Percentiles rank a stretch among this genome's conserved stretches.
Conservation (phyloP, 306 rosid genomes). For the Inga leiocalycina region DNA sequence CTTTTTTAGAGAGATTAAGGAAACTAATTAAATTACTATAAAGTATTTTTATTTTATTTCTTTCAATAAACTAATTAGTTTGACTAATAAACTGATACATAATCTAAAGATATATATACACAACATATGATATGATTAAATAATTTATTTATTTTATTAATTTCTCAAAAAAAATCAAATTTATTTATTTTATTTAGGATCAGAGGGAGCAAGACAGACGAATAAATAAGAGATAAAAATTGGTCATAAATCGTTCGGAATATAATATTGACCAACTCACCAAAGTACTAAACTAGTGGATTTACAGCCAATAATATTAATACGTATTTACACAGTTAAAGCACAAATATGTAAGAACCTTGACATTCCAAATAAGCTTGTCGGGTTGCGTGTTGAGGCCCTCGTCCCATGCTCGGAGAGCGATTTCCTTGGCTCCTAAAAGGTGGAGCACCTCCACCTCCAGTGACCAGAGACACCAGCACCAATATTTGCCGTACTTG, state of each 20-base stretch:
- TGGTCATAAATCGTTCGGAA: neutral
- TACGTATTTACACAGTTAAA: neutral
- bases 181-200: no score
- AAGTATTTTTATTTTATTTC: no score
- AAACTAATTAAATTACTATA: no score
- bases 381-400: constrained; percentile 83
- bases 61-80: no score
- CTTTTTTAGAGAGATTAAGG: no score
- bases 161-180: no score
- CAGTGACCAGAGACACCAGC: constrained; percentile 91
- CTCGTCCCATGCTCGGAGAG: constrained; percentile 88
- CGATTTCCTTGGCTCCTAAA: constrained; percentile 64
- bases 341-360: constrained; percentile 39
- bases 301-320: neutral
- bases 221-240: neutral
- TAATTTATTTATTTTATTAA: no score
- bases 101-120: no score
- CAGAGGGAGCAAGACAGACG: neutral
- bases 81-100: no score
- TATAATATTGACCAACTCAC: neutral
- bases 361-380: constrained; percentile 86
- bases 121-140: no score
- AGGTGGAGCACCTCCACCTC: constrained; percentile 71
- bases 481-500: constrained; percentile 82
- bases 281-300: neutral